A percentile compares a stretch with the other conserved stretches of the same genome.
These are phyloP conservation scores for Polyporus arcularius DNA, from an alignment of 768 basidiomycete species.

Conservation along the genomic window DNA sequence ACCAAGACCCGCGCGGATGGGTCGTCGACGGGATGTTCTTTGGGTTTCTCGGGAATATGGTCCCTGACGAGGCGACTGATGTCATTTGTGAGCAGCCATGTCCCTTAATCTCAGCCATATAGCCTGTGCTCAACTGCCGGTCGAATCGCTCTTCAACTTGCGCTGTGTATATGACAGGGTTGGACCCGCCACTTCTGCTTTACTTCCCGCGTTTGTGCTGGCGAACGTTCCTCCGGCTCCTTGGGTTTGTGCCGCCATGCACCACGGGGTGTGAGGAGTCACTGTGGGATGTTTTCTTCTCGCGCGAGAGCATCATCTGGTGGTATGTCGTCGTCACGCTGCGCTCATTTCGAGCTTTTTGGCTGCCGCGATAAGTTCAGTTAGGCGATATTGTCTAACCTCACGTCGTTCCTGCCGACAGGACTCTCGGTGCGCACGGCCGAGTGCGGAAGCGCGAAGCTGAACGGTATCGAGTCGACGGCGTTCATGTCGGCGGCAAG, in stretches of 20 bases:
- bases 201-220: slow-evolving; percentile 22
- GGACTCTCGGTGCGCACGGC: no score
- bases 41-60: background rate
- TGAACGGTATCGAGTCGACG: no score
- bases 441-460: no score
- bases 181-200: no score
- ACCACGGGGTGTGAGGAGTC: slow-evolving; percentile 33
- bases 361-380: no score
- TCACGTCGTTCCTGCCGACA: no score
- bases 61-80: slow-evolving; percentile 17
- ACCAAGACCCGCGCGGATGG: slow-evolving; percentile 13
- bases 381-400: no score
- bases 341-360: background rate
- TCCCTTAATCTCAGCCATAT: background rate
- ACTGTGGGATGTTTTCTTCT: slow-evolving; percentile 27
- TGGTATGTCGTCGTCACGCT: slow-evolving; percentile 21
- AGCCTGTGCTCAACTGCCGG: background rate
- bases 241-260: slow-evolving; percentile 27
- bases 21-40: slow-evolving; percentile 20
- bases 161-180: no score
- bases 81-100: slow-evolving; percentile 15
- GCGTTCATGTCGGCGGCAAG: slow-evolving; percentile 6
- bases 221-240: slow-evolving; percentile 48
- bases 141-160: background rate
- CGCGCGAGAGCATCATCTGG: slow-evolving; percentile 34